phyloP scores from a whole-genome alignment of 2,329 filamentous ascomycete genomes.

The Chrysosporium keratinophilum region DNA sequence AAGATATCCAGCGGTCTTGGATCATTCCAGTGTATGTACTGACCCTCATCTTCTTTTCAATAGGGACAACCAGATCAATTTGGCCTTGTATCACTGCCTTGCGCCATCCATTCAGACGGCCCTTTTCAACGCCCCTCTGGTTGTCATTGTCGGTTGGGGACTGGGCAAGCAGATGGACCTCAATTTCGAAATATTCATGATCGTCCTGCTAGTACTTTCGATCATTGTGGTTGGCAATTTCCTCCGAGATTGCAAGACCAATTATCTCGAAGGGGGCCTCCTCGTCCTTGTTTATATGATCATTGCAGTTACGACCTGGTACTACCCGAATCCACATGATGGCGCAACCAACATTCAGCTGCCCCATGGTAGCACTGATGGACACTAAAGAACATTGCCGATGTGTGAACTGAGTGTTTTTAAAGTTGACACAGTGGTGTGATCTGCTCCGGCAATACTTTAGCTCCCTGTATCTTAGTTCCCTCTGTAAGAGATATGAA shows the following conservation, averaged over 20 bases:
- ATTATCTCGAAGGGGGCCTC: conserved; percentile 78
- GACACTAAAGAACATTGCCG: not conserved
- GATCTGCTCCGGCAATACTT: no score
- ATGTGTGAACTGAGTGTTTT: not conserved
- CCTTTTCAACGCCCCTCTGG: conserved; percentile 73
- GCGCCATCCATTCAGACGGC: conserved; percentile 83
- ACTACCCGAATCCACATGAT: conserved; percentile 46
- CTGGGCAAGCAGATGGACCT: conserved; percentile 60
- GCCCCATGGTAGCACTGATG: not conserved
- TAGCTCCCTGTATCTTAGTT: no score
- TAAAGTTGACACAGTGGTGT: no score
- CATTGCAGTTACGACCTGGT: conserved; percentile 52
- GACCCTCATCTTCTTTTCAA: not conserved
- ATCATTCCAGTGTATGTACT: conserved; percentile 29
- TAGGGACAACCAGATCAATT: conserved; percentile 55
- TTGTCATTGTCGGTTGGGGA: conserved; percentile 76
- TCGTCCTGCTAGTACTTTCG: conserved; percentile 67
- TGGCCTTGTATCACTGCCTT: conserved; percentile 74
- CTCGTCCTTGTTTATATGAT: conserved; percentile 58
- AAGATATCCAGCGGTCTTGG: conserved; percentile 25
- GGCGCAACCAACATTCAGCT: conserved; percentile 15
- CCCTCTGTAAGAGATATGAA: no score
- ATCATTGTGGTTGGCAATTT: conserved; percentile 84
- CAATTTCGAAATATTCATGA: conserved; percentile 79
- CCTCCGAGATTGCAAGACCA: conserved; percentile 75